phyloP scores from a whole-genome alignment of 768 basidiomycete species.

The Pleurotus platypus region DNA sequence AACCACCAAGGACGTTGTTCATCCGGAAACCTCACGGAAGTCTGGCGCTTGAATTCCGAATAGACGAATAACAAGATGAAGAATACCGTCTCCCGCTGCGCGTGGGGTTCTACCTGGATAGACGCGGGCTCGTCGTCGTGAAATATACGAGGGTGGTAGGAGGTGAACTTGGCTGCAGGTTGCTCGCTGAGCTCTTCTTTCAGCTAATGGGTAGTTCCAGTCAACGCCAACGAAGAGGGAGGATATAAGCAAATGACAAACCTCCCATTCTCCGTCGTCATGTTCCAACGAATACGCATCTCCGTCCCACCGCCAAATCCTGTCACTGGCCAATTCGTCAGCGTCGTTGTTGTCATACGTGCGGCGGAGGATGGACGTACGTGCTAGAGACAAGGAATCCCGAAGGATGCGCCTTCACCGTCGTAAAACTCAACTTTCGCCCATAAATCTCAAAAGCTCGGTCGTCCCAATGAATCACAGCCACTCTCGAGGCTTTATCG shows the following conservation, averaged over 20 bases:
- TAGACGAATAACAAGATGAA: slow-evolving; percentile 2
- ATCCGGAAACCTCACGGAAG: background rate
- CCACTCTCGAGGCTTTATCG: background rate
- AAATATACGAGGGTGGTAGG: background rate
- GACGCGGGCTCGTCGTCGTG: slow-evolving; percentile 4
- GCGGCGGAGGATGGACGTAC: background rate
- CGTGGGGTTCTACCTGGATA: background rate
- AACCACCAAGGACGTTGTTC: too few relatives aligned
- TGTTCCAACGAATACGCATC: background rate
- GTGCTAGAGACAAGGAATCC: background rate
- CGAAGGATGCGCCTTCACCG: background rate
- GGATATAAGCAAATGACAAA: background rate
- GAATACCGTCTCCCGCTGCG: background rate
- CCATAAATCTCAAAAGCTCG: background rate
- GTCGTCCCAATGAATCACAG: slow-evolving; percentile 4
- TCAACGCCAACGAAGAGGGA: too few relatives aligned
- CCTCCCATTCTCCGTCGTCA: background rate
- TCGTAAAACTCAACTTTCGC: slow-evolving; percentile 2
- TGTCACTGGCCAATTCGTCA: background rate
- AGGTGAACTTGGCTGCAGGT: background rate
- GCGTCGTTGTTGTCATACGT: too few relatives aligned
- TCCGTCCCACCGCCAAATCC: slow-evolving; percentile 1
- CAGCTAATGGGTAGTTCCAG: too few relatives aligned
- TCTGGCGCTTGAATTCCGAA: background rate
- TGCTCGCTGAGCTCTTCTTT: too few relatives aligned